These are phyloP conservation scores for Penicillium griseofulvum DNA, from an alignment of 2,329 filamentous ascomycete genomes.

Conservation along the genomic window DNA sequence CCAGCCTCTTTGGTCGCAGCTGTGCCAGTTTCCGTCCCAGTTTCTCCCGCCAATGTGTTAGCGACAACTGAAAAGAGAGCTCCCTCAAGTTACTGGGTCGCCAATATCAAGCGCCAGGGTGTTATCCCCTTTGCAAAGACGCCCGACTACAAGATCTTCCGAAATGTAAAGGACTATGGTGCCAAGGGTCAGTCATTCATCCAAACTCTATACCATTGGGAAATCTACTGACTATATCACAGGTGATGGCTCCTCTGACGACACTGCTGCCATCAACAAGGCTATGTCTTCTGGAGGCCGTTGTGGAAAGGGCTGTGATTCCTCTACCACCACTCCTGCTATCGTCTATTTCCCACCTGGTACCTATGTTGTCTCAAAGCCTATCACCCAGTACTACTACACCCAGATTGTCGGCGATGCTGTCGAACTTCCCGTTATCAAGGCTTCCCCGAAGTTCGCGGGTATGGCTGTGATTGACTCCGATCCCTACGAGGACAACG, in stretches of 20 bases:
- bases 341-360: slow-evolving; percentile 90
- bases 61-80: slow-evolving; percentile 12
- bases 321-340: slow-evolving; percentile 76
- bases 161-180: slow-evolving; percentile 74
- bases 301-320: slow-evolving; percentile 79
- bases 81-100: slow-evolving; percentile 66
- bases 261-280: slow-evolving; percentile 82
- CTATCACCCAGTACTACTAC: slow-evolving; percentile 86
- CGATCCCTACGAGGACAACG: slow-evolving; percentile 72
- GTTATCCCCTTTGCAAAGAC: slow-evolving; percentile 60
- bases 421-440: slow-evolving; percentile 67
- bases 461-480: slow-evolving; percentile 89
- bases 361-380: slow-evolving; percentile 75
- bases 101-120: slow-evolving; percentile 67
- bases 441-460: slow-evolving; percentile 67
- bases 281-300: slow-evolving; percentile 76
- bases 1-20: slow-evolving; percentile 31
- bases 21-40: slow-evolving; percentile 25
- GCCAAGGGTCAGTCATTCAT: slow-evolving; percentile 60
- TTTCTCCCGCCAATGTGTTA: slow-evolving; percentile 11
- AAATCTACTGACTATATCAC: slow-evolving; percentile 28
- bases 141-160: slow-evolving; percentile 66
- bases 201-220: not conserved
- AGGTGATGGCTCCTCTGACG: slow-evolving; percentile 69
- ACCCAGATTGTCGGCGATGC: slow-evolving; percentile 88